These are phyloP conservation scores for Draba incana DNA, from an alignment of 345 rosid genomes.

Conservation along the genomic window DNA sequence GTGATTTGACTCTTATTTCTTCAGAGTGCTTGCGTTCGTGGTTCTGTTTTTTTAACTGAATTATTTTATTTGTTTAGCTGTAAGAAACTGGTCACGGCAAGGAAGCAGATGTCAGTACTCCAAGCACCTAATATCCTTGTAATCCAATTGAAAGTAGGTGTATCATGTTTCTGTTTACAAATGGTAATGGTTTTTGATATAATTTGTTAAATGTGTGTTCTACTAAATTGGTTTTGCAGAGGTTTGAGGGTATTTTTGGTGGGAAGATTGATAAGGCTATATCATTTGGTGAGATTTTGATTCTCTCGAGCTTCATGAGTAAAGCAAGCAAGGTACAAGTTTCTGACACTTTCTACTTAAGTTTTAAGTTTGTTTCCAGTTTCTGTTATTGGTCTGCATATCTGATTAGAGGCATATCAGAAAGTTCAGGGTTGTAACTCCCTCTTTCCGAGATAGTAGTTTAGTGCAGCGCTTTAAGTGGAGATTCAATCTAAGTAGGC, in stretches of 20 bases:
- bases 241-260: constrained; percentile 89
- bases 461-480: constrained; percentile 16
- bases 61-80: constrained; percentile 65
- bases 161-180: constrained; percentile 11
- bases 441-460: neutral
- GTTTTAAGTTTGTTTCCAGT: neutral
- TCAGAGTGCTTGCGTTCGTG: neutral
- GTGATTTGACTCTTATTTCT: constrained; percentile 27
- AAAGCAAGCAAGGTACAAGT: constrained; percentile 77
- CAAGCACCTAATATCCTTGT: constrained; percentile 95
- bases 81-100: constrained; percentile 88
- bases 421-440: constrained; percentile 1
- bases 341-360: constrained; percentile 29
- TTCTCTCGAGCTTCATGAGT: constrained; percentile 87
- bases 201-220: constrained; percentile 7
- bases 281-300: constrained; percentile 75
- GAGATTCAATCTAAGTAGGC: constrained; percentile 13
- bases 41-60: neutral
- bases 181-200: neutral
- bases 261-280: constrained; percentile 83
- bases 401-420: constrained; percentile 14
- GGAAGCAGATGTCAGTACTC: constrained; percentile 92
- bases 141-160: constrained; percentile 84
- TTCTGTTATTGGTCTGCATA: constrained; percentile 1
- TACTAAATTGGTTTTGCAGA: constrained; percentile 49